phyloP scores from a whole-genome alignment of 2,329 filamentous ascomycete genomes.

The Hymenoscyphus fraxineus region DNA sequence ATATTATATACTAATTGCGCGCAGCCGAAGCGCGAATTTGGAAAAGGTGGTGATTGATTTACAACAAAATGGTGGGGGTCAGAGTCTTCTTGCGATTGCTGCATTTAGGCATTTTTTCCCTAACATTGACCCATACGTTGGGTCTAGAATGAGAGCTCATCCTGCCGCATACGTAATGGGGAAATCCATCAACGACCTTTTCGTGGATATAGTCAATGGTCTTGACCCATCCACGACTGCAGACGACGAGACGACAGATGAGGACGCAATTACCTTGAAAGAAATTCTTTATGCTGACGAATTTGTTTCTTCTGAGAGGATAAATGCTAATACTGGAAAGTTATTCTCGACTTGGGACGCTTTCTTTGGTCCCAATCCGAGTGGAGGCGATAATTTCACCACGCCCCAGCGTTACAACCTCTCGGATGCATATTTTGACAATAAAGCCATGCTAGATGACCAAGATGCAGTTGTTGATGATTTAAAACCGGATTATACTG shows the following conservation, averaged over 20 bases:
- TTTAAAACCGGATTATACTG: slow-evolving; percentile 21
- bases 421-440: background rate
- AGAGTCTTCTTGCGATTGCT: slow-evolving; percentile 54
- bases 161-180: slow-evolving; percentile 23
- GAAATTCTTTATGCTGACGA: slow-evolving; percentile 19
- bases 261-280: slow-evolving; percentile 18
- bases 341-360: slow-evolving; percentile 27
- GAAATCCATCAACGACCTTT: slow-evolving; percentile 21
- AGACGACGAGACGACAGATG: slow-evolving; percentile 19
- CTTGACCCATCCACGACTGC: slow-evolving; percentile 19
- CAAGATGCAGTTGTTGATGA: slow-evolving; percentile 12
- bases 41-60: slow-evolving; percentile 61
- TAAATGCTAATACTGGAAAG: slow-evolving; percentile 22
- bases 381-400: slow-evolving; percentile 25
- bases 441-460: slow-evolving; percentile 1
- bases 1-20: slow-evolving; percentile 39
- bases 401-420: slow-evolving; percentile 3
- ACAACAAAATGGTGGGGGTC: slow-evolving; percentile 56
- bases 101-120: slow-evolving; percentile 43
- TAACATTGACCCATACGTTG: slow-evolving; percentile 27
- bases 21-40: slow-evolving; percentile 44
- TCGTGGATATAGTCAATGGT: slow-evolving; percentile 16
- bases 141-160: slow-evolving; percentile 24
- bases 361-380: slow-evolving; percentile 18
- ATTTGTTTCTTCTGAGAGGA: slow-evolving; percentile 21